phyloP scores from a whole-genome alignment of 2,329 filamentous ascomycete genomes.

The Tolypocladium endophyticum region DNA sequence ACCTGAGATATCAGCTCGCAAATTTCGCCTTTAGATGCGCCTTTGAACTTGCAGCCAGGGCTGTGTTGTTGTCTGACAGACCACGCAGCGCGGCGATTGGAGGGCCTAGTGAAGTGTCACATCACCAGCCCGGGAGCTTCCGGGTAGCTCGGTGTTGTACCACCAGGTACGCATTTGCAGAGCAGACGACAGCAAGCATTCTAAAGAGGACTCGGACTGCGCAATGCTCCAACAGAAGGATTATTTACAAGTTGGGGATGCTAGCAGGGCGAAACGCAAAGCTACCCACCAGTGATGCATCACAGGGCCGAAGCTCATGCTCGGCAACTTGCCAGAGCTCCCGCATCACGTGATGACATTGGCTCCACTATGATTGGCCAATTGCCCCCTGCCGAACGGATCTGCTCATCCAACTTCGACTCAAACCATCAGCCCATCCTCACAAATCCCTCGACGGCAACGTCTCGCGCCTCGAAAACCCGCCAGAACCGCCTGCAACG shows the following conservation, averaged over 20 bases:
- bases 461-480: slow-evolving; percentile 1
- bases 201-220: not conserved
- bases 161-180: not conserved
- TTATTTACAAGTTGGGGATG: not conserved
- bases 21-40: not conserved
- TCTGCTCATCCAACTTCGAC: slow-evolving; percentile 19
- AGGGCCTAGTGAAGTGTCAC: too few relatives aligned
- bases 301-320: not conserved
- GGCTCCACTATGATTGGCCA: slow-evolving; percentile 21
- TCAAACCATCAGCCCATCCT: slow-evolving; percentile 33
- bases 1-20: not conserved
- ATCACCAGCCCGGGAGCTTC: not conserved
- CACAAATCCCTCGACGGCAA: slow-evolving; percentile 28
- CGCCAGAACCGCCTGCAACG: slow-evolving; percentile 7
- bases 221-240: too few relatives aligned
- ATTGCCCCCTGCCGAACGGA: slow-evolving; percentile 18
- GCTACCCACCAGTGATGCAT: not conserved
- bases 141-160: not conserved
- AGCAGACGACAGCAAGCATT: not conserved
- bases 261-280: not conserved
- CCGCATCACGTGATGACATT: slow-evolving; percentile 20
- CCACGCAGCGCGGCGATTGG: too few relatives aligned
- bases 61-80: too few relatives aligned
- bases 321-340: slow-evolving; percentile 5
- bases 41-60: too few relatives aligned